Conservation (phyloP, 257 asterid genomes). For the Henckelia pumila region DNA sequence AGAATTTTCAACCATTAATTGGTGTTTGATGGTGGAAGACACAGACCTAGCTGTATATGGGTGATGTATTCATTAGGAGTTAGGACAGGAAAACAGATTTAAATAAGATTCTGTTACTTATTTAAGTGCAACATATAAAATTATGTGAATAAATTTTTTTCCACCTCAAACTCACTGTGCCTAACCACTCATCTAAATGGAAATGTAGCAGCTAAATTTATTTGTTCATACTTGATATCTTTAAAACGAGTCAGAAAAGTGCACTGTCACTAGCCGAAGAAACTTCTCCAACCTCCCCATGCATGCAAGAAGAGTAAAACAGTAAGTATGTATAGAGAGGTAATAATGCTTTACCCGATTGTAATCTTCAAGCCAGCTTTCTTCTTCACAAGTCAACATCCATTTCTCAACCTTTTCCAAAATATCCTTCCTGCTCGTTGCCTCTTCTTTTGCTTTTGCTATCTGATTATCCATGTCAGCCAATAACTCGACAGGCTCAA, state of each 20-base stretch:
- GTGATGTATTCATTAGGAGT: not conserved
- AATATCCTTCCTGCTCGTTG: slow-evolving; percentile 85
- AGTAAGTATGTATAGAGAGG: not conserved
- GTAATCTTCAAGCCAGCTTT: slow-evolving; percentile 98
- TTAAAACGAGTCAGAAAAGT: not conserved
- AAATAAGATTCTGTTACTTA: not conserved
- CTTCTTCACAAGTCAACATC: slow-evolving; percentile 98
- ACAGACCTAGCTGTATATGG: not conserved
- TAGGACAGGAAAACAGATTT: not conserved
- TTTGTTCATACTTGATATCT: not conserved
- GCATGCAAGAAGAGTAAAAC: slow-evolving; percentile 5
- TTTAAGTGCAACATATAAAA: not conserved
- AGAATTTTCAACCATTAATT: too few species aligned
- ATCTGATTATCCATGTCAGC: slow-evolving; percentile 95
- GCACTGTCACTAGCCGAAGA: not conserved
- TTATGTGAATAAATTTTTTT: not conserved
- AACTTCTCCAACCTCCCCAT: slow-evolving; percentile 9
- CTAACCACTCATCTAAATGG: too few species aligned
- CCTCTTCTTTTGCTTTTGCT: slow-evolving; percentile 83
- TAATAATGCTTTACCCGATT: slow-evolving; percentile 56
- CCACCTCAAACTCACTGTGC: not conserved
- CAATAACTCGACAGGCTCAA: slow-evolving; percentile 81
- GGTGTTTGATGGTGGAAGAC: not conserved
- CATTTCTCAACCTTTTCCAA: slow-evolving; percentile 97
- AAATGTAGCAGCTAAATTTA: not conserved